Base-by-base conservation (phyloP, 345 rosid genomes). In the Diplotaxis tenuifolia region DNA sequence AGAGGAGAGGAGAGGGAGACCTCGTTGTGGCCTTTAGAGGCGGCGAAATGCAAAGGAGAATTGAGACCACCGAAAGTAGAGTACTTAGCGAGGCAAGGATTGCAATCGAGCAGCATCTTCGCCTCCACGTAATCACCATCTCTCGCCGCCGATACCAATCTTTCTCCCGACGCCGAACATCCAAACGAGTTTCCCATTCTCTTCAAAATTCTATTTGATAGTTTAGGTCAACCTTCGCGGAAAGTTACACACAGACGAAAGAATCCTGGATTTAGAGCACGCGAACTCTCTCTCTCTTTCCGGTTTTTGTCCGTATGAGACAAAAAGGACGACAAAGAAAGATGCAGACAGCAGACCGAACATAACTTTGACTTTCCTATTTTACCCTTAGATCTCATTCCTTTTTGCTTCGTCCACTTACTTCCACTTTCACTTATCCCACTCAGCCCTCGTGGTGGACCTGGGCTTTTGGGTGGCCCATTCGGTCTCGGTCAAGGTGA, bases 1-100 rank as follows among this genome's bases (percentile, higher is more conserved):
- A n/a, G n/a, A n/a, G n/a, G n/a, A n/a, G n/a, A n/a, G n/a, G n/a
- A n/a, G n/a, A n/a, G n/a, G n/a, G 47, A 52, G 23, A 92, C 99
- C 97, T 95, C 97, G 83, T 92, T 90, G 83, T 95, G 99, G 85
- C 96, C 99, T 82, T 92, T 95, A 11, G 97, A 96, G 52, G 97
- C 86, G 47, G 99, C 97, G 82, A 95, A 95, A 82, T 95, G 97
- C 71, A 95, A 92, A 23, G 99, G 96, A 29, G 99, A 95, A 81
- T 92, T 95, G 50, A 95, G 95, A 72, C 99, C 97, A 52, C 97
- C 99, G 72, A 92, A 95, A 49, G 97, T 95, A 66, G 99, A 92
- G 81, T 95, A 95, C 73, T 92, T 92, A 20, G 99, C 92, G 15
- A 95, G 92, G 71, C 96, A 95, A 15, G 99, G 94, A 76, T 95